phyloP scores from a whole-genome alignment of 768 basidiomycete species.

The Termitomyces sp. region DNA sequence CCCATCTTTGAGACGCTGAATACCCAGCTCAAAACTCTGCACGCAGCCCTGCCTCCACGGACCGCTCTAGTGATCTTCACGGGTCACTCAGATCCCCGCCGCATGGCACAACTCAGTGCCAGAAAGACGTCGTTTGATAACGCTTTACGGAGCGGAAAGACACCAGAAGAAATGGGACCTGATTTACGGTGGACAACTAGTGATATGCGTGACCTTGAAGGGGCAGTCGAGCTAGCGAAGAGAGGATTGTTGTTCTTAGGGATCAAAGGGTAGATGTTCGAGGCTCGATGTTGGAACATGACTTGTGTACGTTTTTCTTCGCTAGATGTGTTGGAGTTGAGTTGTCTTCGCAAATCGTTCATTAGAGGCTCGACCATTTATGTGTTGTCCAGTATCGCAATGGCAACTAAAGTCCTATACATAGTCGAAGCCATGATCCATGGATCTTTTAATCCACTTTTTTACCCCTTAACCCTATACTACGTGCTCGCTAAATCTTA shows the following conservation, averaged over 20 bases:
- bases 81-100: conserved; percentile 85
- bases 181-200: conserved; percentile 72
- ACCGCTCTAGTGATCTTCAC: conserved; percentile 86
- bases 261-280: conserved; percentile 38
- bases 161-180: conserved; percentile 49
- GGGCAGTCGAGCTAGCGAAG: conserved; percentile 75
- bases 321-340: background rate
- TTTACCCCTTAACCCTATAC: no score
- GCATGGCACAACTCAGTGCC: conserved; percentile 71
- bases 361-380: background rate
- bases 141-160: conserved; percentile 55
- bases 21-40: conserved; percentile 56
- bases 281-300: background rate
- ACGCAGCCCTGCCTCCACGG: conserved; percentile 68
- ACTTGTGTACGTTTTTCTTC: background rate
- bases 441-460: no score
- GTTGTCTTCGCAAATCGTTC: background rate
- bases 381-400: no score
- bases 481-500: no score
- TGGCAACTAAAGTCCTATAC: no score
- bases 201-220: conserved; percentile 79
- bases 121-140: conserved; percentile 73
- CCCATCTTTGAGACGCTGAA: conserved; percentile 54
- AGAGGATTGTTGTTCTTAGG: conserved; percentile 83
- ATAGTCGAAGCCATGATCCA: no score